A percentile compares a stretch with the other conserved stretches of the same genome.
phyloP scores from a whole-genome alignment of 164 flowering plant species.

The Magnolia officinalis region DNA sequence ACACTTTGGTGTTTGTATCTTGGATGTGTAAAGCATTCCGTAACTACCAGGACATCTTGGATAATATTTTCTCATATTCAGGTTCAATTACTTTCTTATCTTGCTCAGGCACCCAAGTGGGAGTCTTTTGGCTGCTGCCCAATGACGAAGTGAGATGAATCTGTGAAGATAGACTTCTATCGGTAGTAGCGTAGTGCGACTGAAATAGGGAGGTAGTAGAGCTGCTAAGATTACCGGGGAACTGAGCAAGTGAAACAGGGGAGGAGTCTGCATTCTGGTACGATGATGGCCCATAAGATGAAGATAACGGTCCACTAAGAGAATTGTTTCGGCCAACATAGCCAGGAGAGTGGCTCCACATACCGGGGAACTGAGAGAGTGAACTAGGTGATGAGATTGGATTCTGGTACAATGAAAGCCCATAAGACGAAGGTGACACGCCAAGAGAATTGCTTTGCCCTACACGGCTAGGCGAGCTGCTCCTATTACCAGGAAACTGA shows the following conservation, averaged over 20 bases:
- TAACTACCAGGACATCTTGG: background rate
- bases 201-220: background rate
- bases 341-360: no score
- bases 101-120: background rate
- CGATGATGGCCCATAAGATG: background rate
- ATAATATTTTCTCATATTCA: background rate
- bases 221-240: background rate
- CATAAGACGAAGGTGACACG: no score
- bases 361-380: no score
- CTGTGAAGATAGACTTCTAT: slow-evolving; percentile 1
- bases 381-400: no score
- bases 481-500: background rate
- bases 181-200: slow-evolving; percentile 4
- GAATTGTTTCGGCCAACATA: background rate
- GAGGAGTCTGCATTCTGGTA: background rate
- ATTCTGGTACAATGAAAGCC: no score
- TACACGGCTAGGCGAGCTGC: background rate
- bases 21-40: background rate
- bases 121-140: slow-evolving; percentile 5
- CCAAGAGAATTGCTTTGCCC: background rate
- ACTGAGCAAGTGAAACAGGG: background rate
- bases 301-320: background rate
- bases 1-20: background rate
- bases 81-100: background rate
- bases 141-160: background rate